Evolutionary conservation across 805 yeast species (phyloP), one percentile per base, ranked within the genome.

Genomic region (Ogataea minuta): DNA sequence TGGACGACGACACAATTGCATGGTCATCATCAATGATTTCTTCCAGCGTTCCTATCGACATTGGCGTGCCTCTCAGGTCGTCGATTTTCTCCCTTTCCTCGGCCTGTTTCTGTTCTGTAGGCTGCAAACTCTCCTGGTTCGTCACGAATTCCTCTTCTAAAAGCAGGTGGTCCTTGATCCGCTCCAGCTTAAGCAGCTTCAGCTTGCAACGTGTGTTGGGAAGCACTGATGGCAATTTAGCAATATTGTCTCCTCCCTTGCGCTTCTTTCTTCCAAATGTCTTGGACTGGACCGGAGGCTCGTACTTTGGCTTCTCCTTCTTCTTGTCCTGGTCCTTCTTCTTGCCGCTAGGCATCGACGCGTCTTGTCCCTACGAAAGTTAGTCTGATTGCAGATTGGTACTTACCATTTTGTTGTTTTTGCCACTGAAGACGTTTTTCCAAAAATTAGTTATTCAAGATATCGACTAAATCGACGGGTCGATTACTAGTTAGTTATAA

Each of bases 1-100:
- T 88, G 6, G 95, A 81, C 38, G 95, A 81, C 32, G 96, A 88
- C 31, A 93, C 97, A 70, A 93, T 93, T 13, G 99, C 99, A 65
- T 93, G 99, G 61, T 93, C 99, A 64, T 93, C 99, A 60, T 93
- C 99, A 52, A 93, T 87, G 46, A 93, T 87, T 68, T 93, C 99
- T 62, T 93, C 99, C 56, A 93, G 72, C 3, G 96, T 89, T 34
- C 99, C 99, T 46, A 93, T 84, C 28, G 95, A 83, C 85, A 93
- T 83, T 41, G 99, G 99, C 30, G 87, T 80, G 6, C 99, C 99
- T 64, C 99, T 81, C 57, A 93, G 76, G 53, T 90, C 97, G 60
- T 93, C 98, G 42, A 93, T 83, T 63, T 90, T 89, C 52, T 88
- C 90, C 53, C 96, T 76, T 65, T 93, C 99, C 63, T 93, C 99